Evolutionary conservation across 2,329 filamentous ascomycete genomes (phyloP).

Genomic region (Chaetomiaceae sp.): DNA sequence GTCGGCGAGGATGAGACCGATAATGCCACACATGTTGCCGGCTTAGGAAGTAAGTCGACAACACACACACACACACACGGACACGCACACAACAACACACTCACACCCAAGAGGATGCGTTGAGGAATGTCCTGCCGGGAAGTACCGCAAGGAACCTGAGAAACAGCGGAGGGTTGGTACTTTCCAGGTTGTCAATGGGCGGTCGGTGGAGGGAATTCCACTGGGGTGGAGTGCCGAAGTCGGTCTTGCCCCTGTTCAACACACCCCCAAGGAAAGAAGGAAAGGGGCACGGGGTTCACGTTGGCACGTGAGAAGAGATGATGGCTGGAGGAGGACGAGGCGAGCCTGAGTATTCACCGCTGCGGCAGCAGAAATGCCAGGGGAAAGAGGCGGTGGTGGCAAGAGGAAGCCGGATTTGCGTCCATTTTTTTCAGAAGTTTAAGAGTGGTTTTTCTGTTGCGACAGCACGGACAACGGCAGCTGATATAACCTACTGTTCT

Average conservation of each 20-base stretch:
- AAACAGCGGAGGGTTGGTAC: not conserved
- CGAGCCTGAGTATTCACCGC: conserved; percentile 7
- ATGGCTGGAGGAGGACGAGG: not conserved
- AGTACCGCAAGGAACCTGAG: not conserved
- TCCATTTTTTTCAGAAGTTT: conserved; percentile 16
- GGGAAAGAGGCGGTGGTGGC: conserved; percentile 5
- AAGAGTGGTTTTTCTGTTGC: conserved; percentile 7
- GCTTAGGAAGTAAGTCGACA: not conserved
- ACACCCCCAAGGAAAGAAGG: not conserved
- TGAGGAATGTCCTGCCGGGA: not conserved
- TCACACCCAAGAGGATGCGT: too few species aligned
- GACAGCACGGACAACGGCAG: conserved; percentile 8
- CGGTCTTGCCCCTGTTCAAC: conserved; percentile 1
- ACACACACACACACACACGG: too few species aligned
- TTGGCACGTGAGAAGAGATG: too few species aligned
- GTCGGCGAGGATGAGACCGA: conserved; percentile 55
- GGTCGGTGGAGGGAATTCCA: not conserved
- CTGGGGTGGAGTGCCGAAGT: conserved; percentile 12
- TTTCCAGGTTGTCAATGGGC: too few species aligned
- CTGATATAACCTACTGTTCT: too few species aligned
- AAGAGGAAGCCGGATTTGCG: not conserved
- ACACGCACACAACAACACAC: too few species aligned
- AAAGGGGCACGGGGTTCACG: too few species aligned
- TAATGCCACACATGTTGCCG: conserved; percentile 56
- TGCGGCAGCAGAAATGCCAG: conserved; percentile 14